A percentile compares a stretch with the other conserved stretches of the same genome.
Conservation (phyloP, 140 eudicot species). For the Stevia rebaudiana region DNA sequence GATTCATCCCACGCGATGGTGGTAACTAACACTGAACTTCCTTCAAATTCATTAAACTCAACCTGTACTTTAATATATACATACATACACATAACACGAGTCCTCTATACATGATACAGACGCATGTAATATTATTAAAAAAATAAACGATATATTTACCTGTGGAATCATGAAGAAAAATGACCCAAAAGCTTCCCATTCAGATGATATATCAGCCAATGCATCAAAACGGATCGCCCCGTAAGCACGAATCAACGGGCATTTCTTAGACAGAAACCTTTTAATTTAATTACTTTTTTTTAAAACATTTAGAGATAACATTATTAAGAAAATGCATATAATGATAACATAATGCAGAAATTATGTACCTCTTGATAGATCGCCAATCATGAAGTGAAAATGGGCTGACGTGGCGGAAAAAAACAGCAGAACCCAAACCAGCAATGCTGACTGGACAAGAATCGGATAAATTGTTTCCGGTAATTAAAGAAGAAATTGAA, state of each 20-base stretch:
- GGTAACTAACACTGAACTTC: slow-evolving; percentile 81
- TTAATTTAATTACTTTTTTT: neutral
- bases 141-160: slow-evolving; percentile 37
- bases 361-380: slow-evolving; percentile 67
- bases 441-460: slow-evolving; percentile 55
- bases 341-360: neutral
- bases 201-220: slow-evolving; percentile 53
- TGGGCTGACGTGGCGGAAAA: slow-evolving; percentile 61
- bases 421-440: slow-evolving; percentile 89
- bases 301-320: neutral
- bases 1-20: slow-evolving; percentile 89
- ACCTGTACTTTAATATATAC: slow-evolving; percentile 55
- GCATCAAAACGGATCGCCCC: slow-evolving; percentile 97
- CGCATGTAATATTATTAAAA: neutral
- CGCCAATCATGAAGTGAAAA: slow-evolving; percentile 84
- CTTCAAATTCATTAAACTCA: slow-evolving; percentile 86
- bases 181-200: slow-evolving; percentile 92
- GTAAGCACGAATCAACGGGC: slow-evolving; percentile 92
- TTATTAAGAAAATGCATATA: neutral
- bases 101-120: slow-evolving; percentile 15
- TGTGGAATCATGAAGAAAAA: slow-evolving; percentile 95
- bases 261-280: slow-evolving; percentile 84
- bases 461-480: slow-evolving; percentile 24
- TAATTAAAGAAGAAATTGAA: slow-evolving; percentile 15
- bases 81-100: slow-evolving; percentile 25